Evolutionary conservation across 371 early-diverging fungal species (phyloP).

Genomic region (Batkoa obscura): DNA sequence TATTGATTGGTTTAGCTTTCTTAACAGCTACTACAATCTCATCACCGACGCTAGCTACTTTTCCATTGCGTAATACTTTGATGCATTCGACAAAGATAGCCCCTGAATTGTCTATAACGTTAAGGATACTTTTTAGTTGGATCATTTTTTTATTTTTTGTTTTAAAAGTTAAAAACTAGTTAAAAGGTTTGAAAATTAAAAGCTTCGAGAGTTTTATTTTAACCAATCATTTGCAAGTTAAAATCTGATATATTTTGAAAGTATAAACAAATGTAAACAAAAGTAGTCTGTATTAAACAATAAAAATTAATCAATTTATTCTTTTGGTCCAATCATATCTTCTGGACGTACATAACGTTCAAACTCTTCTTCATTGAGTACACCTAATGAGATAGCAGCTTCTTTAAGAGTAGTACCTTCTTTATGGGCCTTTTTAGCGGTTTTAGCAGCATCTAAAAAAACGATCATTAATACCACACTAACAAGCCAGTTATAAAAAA

Average conservation of each 20-base stretch:
- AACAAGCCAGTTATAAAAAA: neutral
- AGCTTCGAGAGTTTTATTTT: no score
- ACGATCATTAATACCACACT: neutral
- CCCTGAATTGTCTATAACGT: constrained; percentile 93
- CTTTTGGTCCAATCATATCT: constrained; percentile 47
- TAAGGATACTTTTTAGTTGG: constrained; percentile 58
- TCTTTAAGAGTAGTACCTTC: constrained; percentile 52
- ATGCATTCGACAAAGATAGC: constrained; percentile 90
- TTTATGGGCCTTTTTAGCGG: constrained; percentile 92
- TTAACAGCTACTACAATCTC: constrained; percentile 92
- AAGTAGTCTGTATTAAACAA: neutral
- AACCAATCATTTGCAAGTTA: no score
- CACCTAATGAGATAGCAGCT: constrained; percentile 58
- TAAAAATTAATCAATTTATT: neutral
- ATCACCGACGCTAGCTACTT: constrained; percentile 67
- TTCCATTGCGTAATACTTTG: constrained; percentile 70
- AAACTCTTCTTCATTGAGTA: constrained; percentile 71
- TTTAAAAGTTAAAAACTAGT: no score
- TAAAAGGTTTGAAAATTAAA: no score
- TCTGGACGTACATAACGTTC: constrained; percentile 81
- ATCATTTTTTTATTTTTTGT: no score
- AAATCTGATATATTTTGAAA: no score
- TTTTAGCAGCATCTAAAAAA: constrained; percentile 54
- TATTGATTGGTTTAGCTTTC: constrained; percentile 41
- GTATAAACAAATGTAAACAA: no score